Conservation (phyloP, 495 filamentous ascomycete genomes). For the Talaromyces ruber region DNA sequence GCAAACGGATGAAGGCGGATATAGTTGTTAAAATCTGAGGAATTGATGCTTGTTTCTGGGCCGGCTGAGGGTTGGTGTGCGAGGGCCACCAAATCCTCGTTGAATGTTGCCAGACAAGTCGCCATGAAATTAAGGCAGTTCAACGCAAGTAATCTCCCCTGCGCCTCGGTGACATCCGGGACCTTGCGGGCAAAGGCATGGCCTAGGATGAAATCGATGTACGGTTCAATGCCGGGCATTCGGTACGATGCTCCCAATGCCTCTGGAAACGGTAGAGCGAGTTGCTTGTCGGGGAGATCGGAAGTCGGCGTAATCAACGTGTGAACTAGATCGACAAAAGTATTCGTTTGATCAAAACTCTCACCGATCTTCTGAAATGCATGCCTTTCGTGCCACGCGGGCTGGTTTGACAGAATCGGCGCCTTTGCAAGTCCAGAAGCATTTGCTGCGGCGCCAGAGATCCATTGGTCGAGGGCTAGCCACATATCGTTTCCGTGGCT, state of each 20-base stretch:
- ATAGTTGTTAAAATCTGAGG: slow-evolving; percentile 66
- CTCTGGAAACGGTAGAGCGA: slow-evolving; percentile 82
- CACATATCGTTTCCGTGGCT: slow-evolving; percentile 57
- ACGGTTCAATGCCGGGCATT: slow-evolving; percentile 81
- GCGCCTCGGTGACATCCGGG: slow-evolving; percentile 47
- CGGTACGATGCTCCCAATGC: slow-evolving; percentile 70
- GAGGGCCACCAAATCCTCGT: slow-evolving; percentile 80
- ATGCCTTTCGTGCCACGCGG: slow-evolving; percentile 42
- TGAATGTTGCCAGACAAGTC: slow-evolving; percentile 71
- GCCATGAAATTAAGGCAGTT: slow-evolving; percentile 73
- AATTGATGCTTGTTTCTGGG: slow-evolving; percentile 62
- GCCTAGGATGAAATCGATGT: slow-evolving; percentile 81
- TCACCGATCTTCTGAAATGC: slow-evolving; percentile 50
- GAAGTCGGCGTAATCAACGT: slow-evolving; percentile 55
- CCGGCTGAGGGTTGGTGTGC: slow-evolving; percentile 63
- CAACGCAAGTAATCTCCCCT: slow-evolving; percentile 61
- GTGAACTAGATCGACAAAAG: slow-evolving; percentile 68
- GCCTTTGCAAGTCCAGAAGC: slow-evolving; percentile 24
- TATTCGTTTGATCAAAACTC: slow-evolving; percentile 71
- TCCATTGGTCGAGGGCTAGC: slow-evolving; percentile 63
- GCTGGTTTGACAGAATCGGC: slow-evolving; percentile 28
- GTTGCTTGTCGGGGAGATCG: slow-evolving; percentile 32
- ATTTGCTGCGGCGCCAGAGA: slow-evolving; percentile 45
- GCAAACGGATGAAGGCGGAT: slow-evolving; percentile 83
- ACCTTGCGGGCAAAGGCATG: slow-evolving; percentile 56